A percentile compares a stretch with the other conserved stretches of the same genome.
These are phyloP conservation scores for Rosa multiflora DNA, from an alignment of 306 rosid species.

Conservation along the genomic window DNA sequence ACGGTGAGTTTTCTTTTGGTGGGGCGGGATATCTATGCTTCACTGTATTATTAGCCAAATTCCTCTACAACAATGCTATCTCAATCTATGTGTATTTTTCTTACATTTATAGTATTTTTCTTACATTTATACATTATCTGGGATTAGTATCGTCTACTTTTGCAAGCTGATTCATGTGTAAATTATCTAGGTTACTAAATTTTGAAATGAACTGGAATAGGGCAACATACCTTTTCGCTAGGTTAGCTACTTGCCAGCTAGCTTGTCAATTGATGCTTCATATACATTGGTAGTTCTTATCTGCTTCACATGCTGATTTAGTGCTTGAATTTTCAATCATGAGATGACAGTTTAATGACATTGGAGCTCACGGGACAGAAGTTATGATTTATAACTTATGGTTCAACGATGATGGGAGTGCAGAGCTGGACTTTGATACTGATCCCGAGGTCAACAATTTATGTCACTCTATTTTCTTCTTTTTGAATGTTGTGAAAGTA, in stretches of 20 bases:
- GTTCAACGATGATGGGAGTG: conserved; percentile 59
- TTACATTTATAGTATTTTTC: not conserved
- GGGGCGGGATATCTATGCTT: not conserved
- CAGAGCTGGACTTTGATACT: conserved; percentile 69
- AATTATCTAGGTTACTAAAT: conserved; percentile 11
- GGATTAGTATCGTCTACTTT: not conserved
- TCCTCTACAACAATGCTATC: not conserved
- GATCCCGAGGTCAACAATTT: conserved; percentile 60
- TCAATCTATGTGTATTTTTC: not conserved
- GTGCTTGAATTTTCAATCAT: not conserved
- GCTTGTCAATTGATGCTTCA: not conserved
- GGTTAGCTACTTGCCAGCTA: not conserved
- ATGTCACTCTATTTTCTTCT: conserved; percentile 5
- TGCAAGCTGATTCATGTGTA: not conserved
- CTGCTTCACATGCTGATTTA: not conserved
- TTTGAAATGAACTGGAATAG: not conserved
- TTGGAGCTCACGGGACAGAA: conserved; percentile 87
- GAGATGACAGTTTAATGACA: conserved; percentile 67
- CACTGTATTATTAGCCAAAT: not conserved
- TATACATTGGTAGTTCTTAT: not conserved
- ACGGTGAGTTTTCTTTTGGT: not conserved
- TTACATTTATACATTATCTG: not conserved
- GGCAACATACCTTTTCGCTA: not conserved
- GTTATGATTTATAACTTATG: conserved; percentile 86
- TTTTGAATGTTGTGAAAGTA: conserved; percentile 8